These are phyloP conservation scores for Aspergillus niger DNA, from an alignment of 2,329 filamentous ascomycete genomes.

Conservation along the genomic window DNA sequence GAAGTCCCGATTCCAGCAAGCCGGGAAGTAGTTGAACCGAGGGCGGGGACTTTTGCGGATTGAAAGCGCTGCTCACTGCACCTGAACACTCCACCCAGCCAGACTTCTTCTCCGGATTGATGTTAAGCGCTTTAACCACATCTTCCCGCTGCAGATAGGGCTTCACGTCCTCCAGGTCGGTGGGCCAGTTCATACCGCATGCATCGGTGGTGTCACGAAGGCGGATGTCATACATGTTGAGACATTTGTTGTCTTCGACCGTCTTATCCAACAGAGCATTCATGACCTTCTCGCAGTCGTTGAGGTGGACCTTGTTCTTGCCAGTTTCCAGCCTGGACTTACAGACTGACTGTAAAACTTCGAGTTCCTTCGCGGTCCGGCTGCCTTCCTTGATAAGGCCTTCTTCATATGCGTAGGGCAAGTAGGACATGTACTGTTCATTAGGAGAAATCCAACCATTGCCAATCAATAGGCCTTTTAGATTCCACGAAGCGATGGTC, in stretches of 20 bases:
- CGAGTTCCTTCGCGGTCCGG: slow-evolving; percentile 64
- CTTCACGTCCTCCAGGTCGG: slow-evolving; percentile 74
- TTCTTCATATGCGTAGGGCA: slow-evolving; percentile 77
- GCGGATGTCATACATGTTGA: slow-evolving; percentile 97
- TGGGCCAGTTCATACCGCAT: slow-evolving; percentile 98
- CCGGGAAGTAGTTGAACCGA: slow-evolving; percentile 74
- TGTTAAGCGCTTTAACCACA: slow-evolving; percentile 76
- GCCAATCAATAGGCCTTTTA: slow-evolving; percentile 86
- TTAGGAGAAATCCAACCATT: slow-evolving; percentile 95
- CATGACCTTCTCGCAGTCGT: slow-evolving; percentile 75
- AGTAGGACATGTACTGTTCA: slow-evolving; percentile 87
- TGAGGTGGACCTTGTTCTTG: slow-evolving; percentile 65
- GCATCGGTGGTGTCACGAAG: slow-evolving; percentile 76
- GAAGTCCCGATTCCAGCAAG: slow-evolving; percentile 70
- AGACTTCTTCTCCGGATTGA: slow-evolving; percentile 76
- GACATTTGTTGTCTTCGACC: slow-evolving; percentile 61
- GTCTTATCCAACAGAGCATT: slow-evolving; percentile 70
- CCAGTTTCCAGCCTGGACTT: slow-evolving; percentile 60
- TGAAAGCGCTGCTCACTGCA: slow-evolving; percentile 72
- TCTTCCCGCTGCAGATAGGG: slow-evolving; percentile 84
- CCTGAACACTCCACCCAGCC: slow-evolving; percentile 93
- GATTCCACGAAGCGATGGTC: slow-evolving; percentile 63
- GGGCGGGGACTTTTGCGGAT: slow-evolving; percentile 68
- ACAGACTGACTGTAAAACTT: slow-evolving; percentile 70
- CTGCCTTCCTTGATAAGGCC: slow-evolving; percentile 70